phyloP scores from a whole-genome alignment of 768 basidiomycete species.

The Psilocybe subaeruginosa region DNA sequence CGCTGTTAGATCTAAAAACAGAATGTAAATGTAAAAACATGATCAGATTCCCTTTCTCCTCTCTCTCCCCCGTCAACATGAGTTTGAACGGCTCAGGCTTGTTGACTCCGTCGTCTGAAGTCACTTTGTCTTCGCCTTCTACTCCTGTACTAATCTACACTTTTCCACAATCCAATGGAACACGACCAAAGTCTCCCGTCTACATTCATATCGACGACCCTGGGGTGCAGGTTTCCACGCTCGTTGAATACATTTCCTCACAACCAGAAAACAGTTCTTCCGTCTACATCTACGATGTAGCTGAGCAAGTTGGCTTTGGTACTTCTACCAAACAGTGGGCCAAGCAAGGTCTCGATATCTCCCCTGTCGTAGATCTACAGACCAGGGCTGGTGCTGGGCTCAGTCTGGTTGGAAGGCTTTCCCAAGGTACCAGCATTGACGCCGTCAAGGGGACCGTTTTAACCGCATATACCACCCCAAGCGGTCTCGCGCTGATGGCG shows the following conservation, averaged over 20 bases:
- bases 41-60: neutral
- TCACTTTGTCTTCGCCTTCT: conserved; percentile 41
- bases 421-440: conserved; percentile 77
- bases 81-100: conserved; percentile 22
- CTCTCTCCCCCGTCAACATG: neutral
- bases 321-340: conserved; percentile 70
- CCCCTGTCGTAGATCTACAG: conserved; percentile 71
- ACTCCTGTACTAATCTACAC: conserved; percentile 32
- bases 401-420: conserved; percentile 76
- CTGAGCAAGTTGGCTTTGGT: conserved; percentile 85
- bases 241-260: conserved; percentile 73
- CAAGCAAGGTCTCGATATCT: conserved; percentile 39
- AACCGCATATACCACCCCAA: conserved; percentile 82
- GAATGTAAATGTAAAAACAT: neutral
- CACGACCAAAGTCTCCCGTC: conserved; percentile 21
- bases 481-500: conserved; percentile 84
- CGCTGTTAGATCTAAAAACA: neutral
- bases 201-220: conserved; percentile 43
- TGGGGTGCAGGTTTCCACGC: conserved; percentile 55
- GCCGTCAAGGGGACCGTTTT: conserved; percentile 59
- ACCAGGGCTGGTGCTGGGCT: conserved; percentile 86
- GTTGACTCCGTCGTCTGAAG: conserved; percentile 41
- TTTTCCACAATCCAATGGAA: neutral
- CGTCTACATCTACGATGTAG: conserved; percentile 83
- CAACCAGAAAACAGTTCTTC: conserved; percentile 57